Conservation (phyloP, 257 asterid species). For the Jacaranda mimosifolia region DNA sequence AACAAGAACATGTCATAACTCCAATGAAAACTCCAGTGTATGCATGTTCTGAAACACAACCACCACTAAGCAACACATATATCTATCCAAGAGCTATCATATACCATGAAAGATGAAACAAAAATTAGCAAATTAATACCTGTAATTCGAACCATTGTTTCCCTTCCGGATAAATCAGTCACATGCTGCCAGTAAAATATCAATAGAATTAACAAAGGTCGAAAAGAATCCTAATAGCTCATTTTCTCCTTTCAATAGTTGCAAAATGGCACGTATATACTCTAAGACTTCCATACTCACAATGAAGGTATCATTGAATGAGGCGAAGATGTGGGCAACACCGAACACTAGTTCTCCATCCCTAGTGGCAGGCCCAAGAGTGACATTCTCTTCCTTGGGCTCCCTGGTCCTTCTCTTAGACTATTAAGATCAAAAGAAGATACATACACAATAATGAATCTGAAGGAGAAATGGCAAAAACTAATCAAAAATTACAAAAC, state of each 20-base stretch:
- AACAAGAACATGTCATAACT: neutral
- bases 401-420: slow-evolving; percentile 84
- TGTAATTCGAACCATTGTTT: slow-evolving; percentile 90
- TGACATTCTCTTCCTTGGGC: slow-evolving; percentile 86
- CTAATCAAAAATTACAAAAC: neutral
- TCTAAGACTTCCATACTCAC: slow-evolving; percentile 44
- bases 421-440: slow-evolving; percentile 36
- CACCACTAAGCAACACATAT: neutral
- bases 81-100: neutral
- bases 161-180: slow-evolving; percentile 91
- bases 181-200: slow-evolving; percentile 66
- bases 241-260: neutral
- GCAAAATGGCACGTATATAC: neutral
- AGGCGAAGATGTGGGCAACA: slow-evolving; percentile 81
- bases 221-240: neutral
- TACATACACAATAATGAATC: neutral
- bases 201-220: neutral
- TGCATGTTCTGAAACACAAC: no score
- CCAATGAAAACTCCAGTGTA: neutral
- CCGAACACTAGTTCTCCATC: slow-evolving; percentile 87
- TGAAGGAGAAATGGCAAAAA: neutral
- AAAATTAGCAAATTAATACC: slow-evolving; percentile 47
- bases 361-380: slow-evolving; percentile 81
- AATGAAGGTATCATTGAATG: slow-evolving; percentile 84
- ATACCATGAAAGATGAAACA: neutral